Evolutionary conservation across 2,329 filamentous ascomycete species (phyloP), one percentile per base, ranked within the genome.

Genomic region (Akanthomyces muscarius): DNA sequence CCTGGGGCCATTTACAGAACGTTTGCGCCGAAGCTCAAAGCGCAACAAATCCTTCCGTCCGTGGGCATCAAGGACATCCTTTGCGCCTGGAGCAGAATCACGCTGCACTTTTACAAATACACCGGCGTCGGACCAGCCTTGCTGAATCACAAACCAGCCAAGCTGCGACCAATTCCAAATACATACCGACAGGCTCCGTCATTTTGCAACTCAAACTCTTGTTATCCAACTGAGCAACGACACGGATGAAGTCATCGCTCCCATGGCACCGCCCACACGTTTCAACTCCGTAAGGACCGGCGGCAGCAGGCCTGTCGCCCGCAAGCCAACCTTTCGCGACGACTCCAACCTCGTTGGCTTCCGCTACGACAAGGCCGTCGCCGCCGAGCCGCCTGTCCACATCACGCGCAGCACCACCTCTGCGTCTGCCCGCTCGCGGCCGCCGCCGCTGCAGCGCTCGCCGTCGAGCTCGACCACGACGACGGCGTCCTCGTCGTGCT

Each of bases 281-380:
- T 61, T 61, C 47, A 45, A 38, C 13, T 61, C 57, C 3, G 36
- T 44, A 11, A 51, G 25, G 48, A 25, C 13, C 57, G n/a, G 23
- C 57, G n/a, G 23, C 48, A 52, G 71, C 66, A 73, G 74, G 65
- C 71, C 78, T 23, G 67, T 72, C 63, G 70, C 74, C 65, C 68
- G 68, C 50, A 71, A 68, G 64, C 65, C 69, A 21, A 70, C 71
- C 41, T 74, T 83, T 69, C 76, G 79, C 64, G 80, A 82, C 69
- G 82, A 84, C 67, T 74, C 77, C 48, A 75, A 73, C 66, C 72
- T 87, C 68, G 78, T 87, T 64, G 80, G 80, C 54, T 70, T 88
- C 62, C 82, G 83, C 63, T 88, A 88, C 75, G 86, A 88, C 70
- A 81, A 87, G 72, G 85, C 83, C 42, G 75, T 81, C 57, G 80